A percentile compares a stretch with the other conserved stretches of the same genome.
phyloP scores from a whole-genome alignment of 441 rosid genomes.

The Geranium incanum region DNA sequence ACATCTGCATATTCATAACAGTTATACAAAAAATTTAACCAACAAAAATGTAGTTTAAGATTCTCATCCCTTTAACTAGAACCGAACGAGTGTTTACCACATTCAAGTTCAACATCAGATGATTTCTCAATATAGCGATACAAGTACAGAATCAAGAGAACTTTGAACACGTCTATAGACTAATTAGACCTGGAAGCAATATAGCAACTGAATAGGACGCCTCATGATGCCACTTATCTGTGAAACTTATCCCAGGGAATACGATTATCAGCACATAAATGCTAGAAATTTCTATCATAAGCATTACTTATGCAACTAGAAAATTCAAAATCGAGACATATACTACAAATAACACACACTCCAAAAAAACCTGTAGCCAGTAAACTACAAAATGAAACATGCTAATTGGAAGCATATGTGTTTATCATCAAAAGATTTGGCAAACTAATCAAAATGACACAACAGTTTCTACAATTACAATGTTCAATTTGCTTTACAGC shows the following conservation, averaged over 20 bases:
- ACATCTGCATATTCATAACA: constrained; percentile 49
- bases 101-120: background rate
- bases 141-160: background rate
- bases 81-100: background rate
- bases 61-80: background rate
- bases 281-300: background rate
- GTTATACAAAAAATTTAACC: constrained; percentile 14
- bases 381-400: background rate
- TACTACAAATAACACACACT: background rate
- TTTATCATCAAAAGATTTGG: background rate
- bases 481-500: background rate
- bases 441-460: background rate
- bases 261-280: background rate
- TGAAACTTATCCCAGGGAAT: background rate
- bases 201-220: background rate
- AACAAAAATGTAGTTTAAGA: constrained; percentile 3
- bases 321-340: background rate
- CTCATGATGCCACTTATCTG: background rate
- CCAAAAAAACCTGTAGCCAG: background rate
- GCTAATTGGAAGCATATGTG: background rate
- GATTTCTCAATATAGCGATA: background rate
- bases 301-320: background rate
- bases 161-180: background rate
- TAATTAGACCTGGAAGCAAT: background rate
- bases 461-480: background rate